These are phyloP conservation scores for Cladosporium sp. DNA, from an alignment of 2,329 filamentous ascomycete species.

Conservation along the genomic window DNA sequence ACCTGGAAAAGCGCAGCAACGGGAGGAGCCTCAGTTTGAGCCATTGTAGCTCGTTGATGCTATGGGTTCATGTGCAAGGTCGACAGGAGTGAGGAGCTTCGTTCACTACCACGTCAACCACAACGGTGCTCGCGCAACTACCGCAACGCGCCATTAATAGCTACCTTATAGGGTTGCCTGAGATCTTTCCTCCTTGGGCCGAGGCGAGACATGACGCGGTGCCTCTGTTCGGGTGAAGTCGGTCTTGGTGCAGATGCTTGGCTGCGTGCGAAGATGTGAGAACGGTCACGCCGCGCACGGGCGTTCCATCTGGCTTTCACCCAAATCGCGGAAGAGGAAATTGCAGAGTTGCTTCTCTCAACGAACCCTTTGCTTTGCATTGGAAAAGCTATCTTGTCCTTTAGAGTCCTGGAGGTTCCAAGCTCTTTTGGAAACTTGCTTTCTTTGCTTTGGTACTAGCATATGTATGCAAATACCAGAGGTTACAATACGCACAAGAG, in stretches of 20 bases:
- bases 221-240: slow-evolving; percentile 3
- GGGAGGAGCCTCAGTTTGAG: slow-evolving; percentile 26
- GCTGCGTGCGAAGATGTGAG: slow-evolving; percentile 1
- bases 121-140: not conserved
- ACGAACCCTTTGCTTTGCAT: not conserved
- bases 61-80: not conserved
- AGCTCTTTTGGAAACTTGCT: too few relatives aligned
- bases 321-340: slow-evolving; percentile 7
- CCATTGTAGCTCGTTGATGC: slow-evolving; percentile 3
- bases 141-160: not conserved
- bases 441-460: not conserved
- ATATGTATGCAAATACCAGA: not conserved
- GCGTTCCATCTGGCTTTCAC: not conserved
- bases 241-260: not conserved
- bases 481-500: not conserved
- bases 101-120: not conserved
- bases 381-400: not conserved
- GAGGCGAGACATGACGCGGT: slow-evolving; percentile 16
- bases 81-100: not conserved
- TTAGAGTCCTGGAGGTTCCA: not conserved
- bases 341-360: not conserved
- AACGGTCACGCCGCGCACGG: not conserved
- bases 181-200: not conserved
- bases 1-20: slow-evolving; percentile 39
- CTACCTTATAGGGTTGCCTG: slow-evolving; percentile 10